A percentile compares a stretch with the other conserved stretches of the same genome.
phyloP scores from a whole-genome alignment of 371 early-diverging fungal genomes.

The Rhizomucor pusillus region DNA sequence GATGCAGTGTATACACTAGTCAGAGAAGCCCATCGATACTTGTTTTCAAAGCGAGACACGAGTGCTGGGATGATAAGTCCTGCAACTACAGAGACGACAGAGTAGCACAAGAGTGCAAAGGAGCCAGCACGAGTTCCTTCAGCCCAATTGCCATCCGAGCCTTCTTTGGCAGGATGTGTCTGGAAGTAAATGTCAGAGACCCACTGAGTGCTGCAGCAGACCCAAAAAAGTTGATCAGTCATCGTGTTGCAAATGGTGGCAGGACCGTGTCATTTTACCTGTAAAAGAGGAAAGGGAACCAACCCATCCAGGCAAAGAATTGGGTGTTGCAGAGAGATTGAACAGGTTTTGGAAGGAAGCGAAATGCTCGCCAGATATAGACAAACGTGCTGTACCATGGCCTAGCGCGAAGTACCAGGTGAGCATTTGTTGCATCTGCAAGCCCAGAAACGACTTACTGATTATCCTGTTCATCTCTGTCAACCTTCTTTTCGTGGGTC shows the following conservation, averaged over 20 bases:
- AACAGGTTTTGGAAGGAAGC: conserved; percentile 58
- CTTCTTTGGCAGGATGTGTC: conserved; percentile 21
- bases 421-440: not conserved
- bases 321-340: conserved; percentile 75
- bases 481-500: conserved; percentile 48
- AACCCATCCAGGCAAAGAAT: conserved; percentile 87
- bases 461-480: conserved; percentile 16
- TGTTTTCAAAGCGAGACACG: conserved; percentile 26
- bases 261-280: conserved; percentile 19
- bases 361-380: conserved; percentile 60
- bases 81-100: conserved; percentile 61
- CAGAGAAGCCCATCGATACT: conserved; percentile 32
- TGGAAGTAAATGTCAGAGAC: conserved; percentile 56
- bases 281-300: conserved; percentile 77
- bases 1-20: conserved; percentile 59
- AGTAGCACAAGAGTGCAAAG: conserved; percentile 67
- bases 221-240: not conserved
- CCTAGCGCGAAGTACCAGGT: conserved; percentile 22
- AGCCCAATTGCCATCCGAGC: conserved; percentile 34
- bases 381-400: conserved; percentile 53
- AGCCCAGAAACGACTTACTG: conserved; percentile 14
- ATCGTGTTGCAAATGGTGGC: not conserved
- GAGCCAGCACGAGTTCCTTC: conserved; percentile 67
- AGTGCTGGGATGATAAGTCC: conserved; percentile 57
- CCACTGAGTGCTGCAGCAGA: conserved; percentile 43